Conservation (phyloP, 2,329 filamentous ascomycete genomes). For the Exophiala oligosperma region DNA sequence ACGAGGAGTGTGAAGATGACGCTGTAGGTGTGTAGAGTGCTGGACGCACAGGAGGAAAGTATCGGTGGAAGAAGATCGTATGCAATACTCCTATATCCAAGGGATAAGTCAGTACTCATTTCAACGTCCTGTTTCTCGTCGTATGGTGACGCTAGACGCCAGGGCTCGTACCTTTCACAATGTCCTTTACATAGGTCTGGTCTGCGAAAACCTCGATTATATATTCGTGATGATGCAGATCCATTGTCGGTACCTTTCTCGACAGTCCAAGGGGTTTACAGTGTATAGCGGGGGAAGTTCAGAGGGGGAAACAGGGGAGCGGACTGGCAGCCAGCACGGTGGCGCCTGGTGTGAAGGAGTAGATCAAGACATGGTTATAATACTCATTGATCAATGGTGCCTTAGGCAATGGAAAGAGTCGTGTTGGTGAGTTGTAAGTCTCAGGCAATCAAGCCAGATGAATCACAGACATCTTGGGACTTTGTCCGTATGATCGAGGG, state of each 20-base stretch:
- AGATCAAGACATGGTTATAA: constrained; percentile 25
- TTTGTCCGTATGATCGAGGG: not conserved
- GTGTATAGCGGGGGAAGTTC: constrained; percentile 10
- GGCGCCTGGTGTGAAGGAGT: constrained; percentile 22
- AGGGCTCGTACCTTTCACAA: constrained; percentile 75
- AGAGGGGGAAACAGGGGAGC: not conserved
- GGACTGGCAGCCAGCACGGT: constrained; percentile 26
- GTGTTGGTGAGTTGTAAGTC: not conserved
- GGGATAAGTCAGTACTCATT: constrained; percentile 15
- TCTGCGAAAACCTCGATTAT: constrained; percentile 93
- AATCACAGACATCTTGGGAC: constrained; percentile 9
- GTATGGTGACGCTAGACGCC: not conserved
- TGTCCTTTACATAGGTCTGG: constrained; percentile 82
- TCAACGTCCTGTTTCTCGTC: not conserved
- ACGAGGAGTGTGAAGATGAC: constrained; percentile 22
- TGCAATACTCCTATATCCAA: constrained; percentile 73
- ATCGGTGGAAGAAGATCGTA: constrained; percentile 98
- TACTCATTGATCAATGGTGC: constrained; percentile 11
- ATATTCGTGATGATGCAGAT: constrained; percentile 73
- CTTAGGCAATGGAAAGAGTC: constrained; percentile 3
- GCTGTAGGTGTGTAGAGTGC: constrained; percentile 59
- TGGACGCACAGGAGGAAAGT: constrained; percentile 84
- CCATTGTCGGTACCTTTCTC: constrained; percentile 20
- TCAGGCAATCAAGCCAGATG: constrained; percentile 1
- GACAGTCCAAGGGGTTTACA: not conserved